Evolutionary conservation across 2,329 filamentous ascomycete genomes (phyloP).

Genomic region (Thermothelomyces thermophilus): DNA sequence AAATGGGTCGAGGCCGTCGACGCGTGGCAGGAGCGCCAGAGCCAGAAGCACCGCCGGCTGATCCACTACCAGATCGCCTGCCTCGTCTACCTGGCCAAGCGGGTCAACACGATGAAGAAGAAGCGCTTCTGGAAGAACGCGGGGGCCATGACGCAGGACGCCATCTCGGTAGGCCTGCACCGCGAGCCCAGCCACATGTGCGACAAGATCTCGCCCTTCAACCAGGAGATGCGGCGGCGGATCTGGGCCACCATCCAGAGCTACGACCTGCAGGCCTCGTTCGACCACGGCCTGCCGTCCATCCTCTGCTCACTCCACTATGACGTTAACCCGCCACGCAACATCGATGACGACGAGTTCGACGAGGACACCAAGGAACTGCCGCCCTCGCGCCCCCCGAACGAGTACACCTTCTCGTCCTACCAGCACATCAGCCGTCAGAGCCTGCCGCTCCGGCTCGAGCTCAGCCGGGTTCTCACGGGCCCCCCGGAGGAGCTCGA

Average conservation of each 20-base stretch:
- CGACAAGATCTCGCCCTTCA: slow-evolving; percentile 50
- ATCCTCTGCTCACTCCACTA: slow-evolving; percentile 51
- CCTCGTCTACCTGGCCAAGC: slow-evolving; percentile 54
- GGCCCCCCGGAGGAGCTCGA: slow-evolving; percentile 49
- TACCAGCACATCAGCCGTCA: slow-evolving; percentile 53
- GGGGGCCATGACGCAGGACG: slow-evolving; percentile 50
- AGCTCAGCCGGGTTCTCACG: slow-evolving; percentile 50
- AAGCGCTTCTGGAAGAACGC: slow-evolving; percentile 57
- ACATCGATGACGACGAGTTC: slow-evolving; percentile 53
- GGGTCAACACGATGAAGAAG: slow-evolving; percentile 58
- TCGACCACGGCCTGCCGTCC: slow-evolving; percentile 54
- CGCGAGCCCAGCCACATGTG: slow-evolving; percentile 51
- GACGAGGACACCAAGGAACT: slow-evolving; percentile 46
- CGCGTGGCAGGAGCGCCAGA: slow-evolving; percentile 48
- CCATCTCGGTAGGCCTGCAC: slow-evolving; percentile 53
- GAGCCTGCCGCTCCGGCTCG: slow-evolving; percentile 49
- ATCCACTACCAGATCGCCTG: slow-evolving; percentile 57
- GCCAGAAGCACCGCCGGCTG: slow-evolving; percentile 54
- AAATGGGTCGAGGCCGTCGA: slow-evolving; percentile 52
- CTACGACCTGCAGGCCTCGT: slow-evolving; percentile 56
- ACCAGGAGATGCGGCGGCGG: slow-evolving; percentile 55
- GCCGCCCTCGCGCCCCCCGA: slow-evolving; percentile 44
- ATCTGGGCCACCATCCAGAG: slow-evolving; percentile 57
- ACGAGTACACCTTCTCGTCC: slow-evolving; percentile 52
- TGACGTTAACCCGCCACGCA: slow-evolving; percentile 49